phyloP scores from a whole-genome alignment of 139 green algal genomes.

The Astrephomene gubernaculifera region DNA sequence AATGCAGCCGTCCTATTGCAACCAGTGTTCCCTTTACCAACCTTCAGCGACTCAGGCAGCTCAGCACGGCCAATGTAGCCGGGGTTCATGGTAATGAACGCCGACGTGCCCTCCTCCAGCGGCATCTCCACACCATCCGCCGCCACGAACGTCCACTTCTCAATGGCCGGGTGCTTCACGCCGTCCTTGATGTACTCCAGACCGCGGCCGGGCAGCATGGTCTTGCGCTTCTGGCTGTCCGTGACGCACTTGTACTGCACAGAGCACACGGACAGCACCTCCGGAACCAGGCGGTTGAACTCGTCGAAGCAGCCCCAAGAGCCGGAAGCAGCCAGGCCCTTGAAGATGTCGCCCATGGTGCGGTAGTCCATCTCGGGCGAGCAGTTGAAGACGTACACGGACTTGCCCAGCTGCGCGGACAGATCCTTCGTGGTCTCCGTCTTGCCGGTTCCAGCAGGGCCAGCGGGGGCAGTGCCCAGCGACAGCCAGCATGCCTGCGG shows the following conservation, averaged over 20 bases:
- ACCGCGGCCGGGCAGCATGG: constrained; percentile 83
- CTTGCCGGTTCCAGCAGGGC: constrained; percentile 83
- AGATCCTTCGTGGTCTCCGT: constrained; percentile 91
- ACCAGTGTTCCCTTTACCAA: constrained; percentile 3
- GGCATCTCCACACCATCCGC: constrained; percentile 87
- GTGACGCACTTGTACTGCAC: constrained; percentile 92
- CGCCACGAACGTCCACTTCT: constrained; percentile 82
- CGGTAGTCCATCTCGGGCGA: constrained; percentile 90
- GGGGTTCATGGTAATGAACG: constrained; percentile 94
- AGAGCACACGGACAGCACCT: constrained; percentile 86
- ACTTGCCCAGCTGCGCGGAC: constrained; percentile 87
- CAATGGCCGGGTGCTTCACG: constrained; percentile 73
- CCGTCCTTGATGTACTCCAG: constrained; percentile 86
- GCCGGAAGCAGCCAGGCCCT: constrained; percentile 80
- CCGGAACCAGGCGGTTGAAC: constrained; percentile 87
- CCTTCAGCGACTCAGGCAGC: constrained; percentile 88
- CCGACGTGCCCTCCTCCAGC: constrained; percentile 81
- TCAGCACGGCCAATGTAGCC: constrained; percentile 89
- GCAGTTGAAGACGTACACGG: constrained; percentile 92
- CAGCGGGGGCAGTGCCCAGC: constrained; percentile 83
- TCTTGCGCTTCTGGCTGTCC: constrained; percentile 87
- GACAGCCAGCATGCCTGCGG: constrained; percentile 84
- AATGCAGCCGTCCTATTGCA: too few relatives aligned
- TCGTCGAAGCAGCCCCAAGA: constrained; percentile 91
- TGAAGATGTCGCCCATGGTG: constrained; percentile 92